These are phyloP conservation scores for Oldenlandia corymbosa DNA, from an alignment of 257 asterid species.

Conservation along the genomic window DNA sequence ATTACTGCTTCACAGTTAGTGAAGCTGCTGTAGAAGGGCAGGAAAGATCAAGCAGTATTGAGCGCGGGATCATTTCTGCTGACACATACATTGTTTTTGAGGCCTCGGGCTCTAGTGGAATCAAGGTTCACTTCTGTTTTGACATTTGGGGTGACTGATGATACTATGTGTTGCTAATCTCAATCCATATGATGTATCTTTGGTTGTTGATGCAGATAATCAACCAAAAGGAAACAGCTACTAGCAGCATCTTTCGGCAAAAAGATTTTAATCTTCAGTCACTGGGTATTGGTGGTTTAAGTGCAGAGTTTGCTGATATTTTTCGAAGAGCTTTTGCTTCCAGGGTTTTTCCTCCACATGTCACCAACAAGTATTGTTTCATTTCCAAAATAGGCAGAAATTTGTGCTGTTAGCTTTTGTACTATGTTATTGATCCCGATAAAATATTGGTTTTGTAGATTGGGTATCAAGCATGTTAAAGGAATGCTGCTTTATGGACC, in stretches of 20 bases:
- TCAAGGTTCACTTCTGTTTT: slow-evolving; percentile 50
- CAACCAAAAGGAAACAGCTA: slow-evolving; percentile 96
- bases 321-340: slow-evolving; percentile 99
- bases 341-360: slow-evolving; percentile 95
- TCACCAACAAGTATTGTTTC: slow-evolving; percentile 70
- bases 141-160: slow-evolving; percentile 13
- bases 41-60: slow-evolving; percentile 51
- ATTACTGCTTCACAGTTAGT: slow-evolving; percentile 74
- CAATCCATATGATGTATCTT: slow-evolving; percentile 11
- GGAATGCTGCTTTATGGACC: slow-evolving; percentile 99
- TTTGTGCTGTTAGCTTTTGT: background rate
- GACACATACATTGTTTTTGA: slow-evolving; percentile 87
- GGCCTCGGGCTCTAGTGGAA: slow-evolving; percentile 78
- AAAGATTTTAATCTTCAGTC: slow-evolving; percentile 91
- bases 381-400: slow-evolving; percentile 5
- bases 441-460: slow-evolving; percentile 38
- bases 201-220: slow-evolving; percentile 54
- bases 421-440: slow-evolving; percentile 13
- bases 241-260: slow-evolving; percentile 86
- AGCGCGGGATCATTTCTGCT: slow-evolving; percentile 76
- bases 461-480: slow-evolving; percentile 97
- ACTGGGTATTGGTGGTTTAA: slow-evolving; percentile 92
- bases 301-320: slow-evolving; percentile 95
- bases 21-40: slow-evolving; percentile 76
- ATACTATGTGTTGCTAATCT: slow-evolving; percentile 9